Evolutionary conservation across 148 eudicot genomes (phyloP).

Genomic region (Mesembryanthemum crystallinum): DNA sequence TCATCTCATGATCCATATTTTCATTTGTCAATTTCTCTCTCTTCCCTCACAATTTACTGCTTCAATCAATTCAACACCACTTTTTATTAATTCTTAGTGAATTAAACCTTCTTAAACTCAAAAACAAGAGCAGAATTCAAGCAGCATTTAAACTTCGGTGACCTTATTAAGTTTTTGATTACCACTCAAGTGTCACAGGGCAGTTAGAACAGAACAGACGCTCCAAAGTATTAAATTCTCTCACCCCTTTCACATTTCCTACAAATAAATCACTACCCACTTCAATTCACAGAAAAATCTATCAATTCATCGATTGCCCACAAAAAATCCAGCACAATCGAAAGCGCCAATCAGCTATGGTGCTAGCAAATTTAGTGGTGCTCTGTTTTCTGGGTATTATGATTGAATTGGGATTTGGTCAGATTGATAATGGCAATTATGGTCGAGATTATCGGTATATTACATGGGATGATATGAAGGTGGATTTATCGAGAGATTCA

Average conservation of each 20-base stretch:
- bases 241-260: constrained; percentile 26
- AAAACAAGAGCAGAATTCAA: neutral
- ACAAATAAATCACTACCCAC: constrained; percentile 26
- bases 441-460: constrained; percentile 25
- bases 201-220: constrained; percentile 25
- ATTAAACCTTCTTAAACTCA: neutral
- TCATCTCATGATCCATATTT: constrained; percentile 21
- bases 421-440: neutral
- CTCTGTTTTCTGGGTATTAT: constrained; percentile 30
- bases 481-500: constrained; percentile 31
- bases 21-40: neutral
- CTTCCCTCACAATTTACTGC: too few relatives aligned
- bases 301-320: constrained; percentile 27
- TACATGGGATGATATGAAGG: constrained; percentile 61
- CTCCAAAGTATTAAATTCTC: constrained; percentile 35
- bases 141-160: neutral
- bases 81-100: neutral
- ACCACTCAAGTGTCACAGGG: constrained; percentile 32
- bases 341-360: constrained; percentile 11
- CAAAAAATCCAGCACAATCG: constrained; percentile 17
- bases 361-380: constrained; percentile 2
- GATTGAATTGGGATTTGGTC: constrained; percentile 23
- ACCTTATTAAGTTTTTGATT: constrained; percentile 3
- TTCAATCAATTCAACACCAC: neutral
- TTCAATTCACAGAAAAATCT: constrained; percentile 24